These are phyloP conservation scores for Boletellus ananas DNA, from an alignment of 768 basidiomycete species.

Conservation along the genomic window DNA sequence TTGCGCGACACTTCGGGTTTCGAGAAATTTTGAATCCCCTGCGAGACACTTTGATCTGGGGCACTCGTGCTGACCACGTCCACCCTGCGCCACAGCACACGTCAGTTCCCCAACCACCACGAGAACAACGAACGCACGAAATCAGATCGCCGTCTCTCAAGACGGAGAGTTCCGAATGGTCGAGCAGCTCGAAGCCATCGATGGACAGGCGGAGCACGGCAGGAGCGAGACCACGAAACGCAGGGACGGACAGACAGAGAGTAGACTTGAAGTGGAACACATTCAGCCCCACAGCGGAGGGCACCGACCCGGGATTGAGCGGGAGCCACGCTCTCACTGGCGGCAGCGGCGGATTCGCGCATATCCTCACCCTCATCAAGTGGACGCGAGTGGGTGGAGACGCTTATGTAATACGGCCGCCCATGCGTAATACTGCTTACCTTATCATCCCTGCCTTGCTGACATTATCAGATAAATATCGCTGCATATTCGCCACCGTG, in stretches of 20 bases:
- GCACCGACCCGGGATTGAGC: conserved; percentile 11
- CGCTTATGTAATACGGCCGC: neutral
- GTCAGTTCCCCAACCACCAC: neutral
- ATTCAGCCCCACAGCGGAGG: neutral
- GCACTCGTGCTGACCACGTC: conserved; percentile 2
- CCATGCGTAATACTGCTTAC: no score
- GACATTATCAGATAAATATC: no score
- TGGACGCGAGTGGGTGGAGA: neutral
- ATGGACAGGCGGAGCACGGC: conserved; percentile 18
- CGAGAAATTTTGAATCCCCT: neutral
- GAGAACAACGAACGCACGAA: conserved; percentile 11
- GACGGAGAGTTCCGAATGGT: conserved; percentile 23
- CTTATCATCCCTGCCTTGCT: no score
- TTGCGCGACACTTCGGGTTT: conserved; percentile 7
- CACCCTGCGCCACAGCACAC: conserved; percentile 8
- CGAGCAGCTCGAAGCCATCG: conserved; percentile 29
- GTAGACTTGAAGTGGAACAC: conserved; percentile 17
- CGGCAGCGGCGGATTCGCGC: conserved; percentile 45
- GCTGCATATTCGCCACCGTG: no score
- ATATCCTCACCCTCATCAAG: conserved; percentile 48
- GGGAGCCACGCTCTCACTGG: conserved; percentile 52
- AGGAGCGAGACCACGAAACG: neutral
- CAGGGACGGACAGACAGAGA: conserved; percentile 16
- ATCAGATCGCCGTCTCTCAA: conserved; percentile 29
- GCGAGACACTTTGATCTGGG: neutral